Conservation (phyloP, 805 yeast species). For the Hermanozyma aechmeae region DNA sequence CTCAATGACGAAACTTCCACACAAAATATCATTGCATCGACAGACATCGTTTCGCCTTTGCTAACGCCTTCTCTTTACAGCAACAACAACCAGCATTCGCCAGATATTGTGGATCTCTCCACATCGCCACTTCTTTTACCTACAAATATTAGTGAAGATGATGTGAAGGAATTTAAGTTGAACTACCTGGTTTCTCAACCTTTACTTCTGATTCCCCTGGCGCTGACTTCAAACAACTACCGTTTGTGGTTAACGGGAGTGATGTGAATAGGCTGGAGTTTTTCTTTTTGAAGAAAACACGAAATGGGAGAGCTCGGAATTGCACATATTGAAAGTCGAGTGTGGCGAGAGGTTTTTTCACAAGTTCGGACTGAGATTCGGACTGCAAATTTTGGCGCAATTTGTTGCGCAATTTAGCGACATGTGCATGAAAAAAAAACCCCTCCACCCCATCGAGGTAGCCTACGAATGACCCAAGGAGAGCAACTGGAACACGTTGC, state of each 20-base stretch:
- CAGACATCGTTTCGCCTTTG: slow-evolving; percentile 25
- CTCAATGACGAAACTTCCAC: slow-evolving; percentile 18
- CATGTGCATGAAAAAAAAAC: no score
- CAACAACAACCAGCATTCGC: slow-evolving; percentile 8
- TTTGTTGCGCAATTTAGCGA: no score
- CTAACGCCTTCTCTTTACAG: slow-evolving; percentile 27
- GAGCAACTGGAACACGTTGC: no score
- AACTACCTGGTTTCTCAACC: slow-evolving; percentile 19
- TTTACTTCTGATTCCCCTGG: slow-evolving; percentile 5
- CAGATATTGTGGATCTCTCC: slow-evolving; percentile 4
- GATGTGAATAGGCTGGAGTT: slow-evolving; percentile 1
- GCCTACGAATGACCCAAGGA: no score
- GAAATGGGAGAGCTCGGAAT: no score
- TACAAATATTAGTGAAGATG: slow-evolving; percentile 7
- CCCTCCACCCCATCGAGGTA: no score
- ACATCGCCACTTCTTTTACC: slow-evolving; percentile 18
- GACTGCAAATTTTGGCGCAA: no score
- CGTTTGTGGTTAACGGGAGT: slow-evolving; percentile 29
- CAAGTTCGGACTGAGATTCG: no score
- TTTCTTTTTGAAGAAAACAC: no score
- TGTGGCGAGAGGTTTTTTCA: no score
- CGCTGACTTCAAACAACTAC: slow-evolving; percentile 28
- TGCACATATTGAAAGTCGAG: no score
- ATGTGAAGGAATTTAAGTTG: slow-evolving; percentile 23
- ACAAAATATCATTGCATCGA: slow-evolving; percentile 4